Base-by-base conservation (phyloP, 116 monocot species). In the Phalaenopsis hybrid region DNA sequence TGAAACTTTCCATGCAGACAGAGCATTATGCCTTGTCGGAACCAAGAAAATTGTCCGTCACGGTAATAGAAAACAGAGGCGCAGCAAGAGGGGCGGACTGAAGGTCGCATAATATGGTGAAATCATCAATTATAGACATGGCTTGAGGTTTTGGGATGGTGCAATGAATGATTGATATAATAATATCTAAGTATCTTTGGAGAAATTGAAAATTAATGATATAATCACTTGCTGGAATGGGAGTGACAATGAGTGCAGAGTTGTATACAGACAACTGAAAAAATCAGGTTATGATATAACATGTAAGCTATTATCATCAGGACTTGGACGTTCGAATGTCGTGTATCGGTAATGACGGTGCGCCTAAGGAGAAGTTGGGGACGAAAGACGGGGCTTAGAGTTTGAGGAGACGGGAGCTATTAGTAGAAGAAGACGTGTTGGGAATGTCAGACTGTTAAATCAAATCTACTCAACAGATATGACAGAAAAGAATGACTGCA, bases 1-100 rank as follows among this genome's bases (percentile, higher is more conserved):
- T 90, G 69, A 95, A 93, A 13, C 57, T 79, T n/a, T 95, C 93
- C 86, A 86, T 95, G 57, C 95, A 95, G 46, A 95, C 91, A 0
- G 93, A 90, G 31, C 95, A 95, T 80, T 91, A 85, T 12, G 89
- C 86, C 12, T 88, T 89, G 17, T 88, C 91, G 0, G 88, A 82
- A 4, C 57, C 79, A 16, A 91, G 78, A 74, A 91, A 44, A 12
- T 85, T 83, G n/a, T 87, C 59, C 1, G 88, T 77, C 0, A 85
- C 25, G 12, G 82, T 82, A 45, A 93, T 68, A 2, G 85, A 87
- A 8, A 90, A 77, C 74, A 88, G 91, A 15, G 93, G 81, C 2
- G 93, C 95, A 5, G 91, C 91, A 6, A 90, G 93, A 1, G 91
- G 87, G 23, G 91, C 95, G 10, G 6, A 41, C 91, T 88, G 41